Evolutionary conservation across 345 rosid genomes (phyloP), one percentile per base, ranked within the genome.

Genomic region (Aethionema arabicum): DNA sequence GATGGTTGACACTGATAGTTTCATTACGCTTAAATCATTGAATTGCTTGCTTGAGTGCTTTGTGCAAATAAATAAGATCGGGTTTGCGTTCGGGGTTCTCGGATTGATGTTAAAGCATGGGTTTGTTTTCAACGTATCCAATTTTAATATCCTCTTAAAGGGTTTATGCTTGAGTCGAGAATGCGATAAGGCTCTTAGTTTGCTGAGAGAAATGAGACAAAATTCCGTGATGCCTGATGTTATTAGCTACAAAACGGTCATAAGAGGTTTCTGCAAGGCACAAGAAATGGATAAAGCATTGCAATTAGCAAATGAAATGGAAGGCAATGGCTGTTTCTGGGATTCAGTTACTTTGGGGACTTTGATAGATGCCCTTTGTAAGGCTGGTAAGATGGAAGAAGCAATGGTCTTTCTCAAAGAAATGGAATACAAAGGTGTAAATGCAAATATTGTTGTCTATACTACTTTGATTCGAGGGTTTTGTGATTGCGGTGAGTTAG

Each of bases 341-440:
- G 27, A 43, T 70, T 21, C 38, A n/a, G 61, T 74, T 29, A 76
- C 79, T 6, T 76, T 72, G 21, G 5, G 66, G 8, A 72, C 60
- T 32, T 52, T 82, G 59, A 76, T 82, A 66, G 64, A 80, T 63
- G 80, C 80, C 37, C 76, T 82, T 43, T 80, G 84, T 52, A 78
- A 72, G 74, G 68, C 46, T n/a, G 81, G 81, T n/a, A 66, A 63
- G 39, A 70, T 67, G 32, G 84, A 66, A 10, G 72, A 63, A 70
- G 85, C 85, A 0, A 6, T 74, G 69, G 64, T 41, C 32, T 40
- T 80, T 47, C 44, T 71, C 41, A 63, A 65, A 56, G 73, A 77
- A 56, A 76, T 78, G 83, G 67, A 65, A 66, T 57, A 55, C 11
- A 74, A 69, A 50, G 77, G 75, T 11, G 62, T 80, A 59, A 56